Conservation (phyloP, 1,139 yeast genomes). For the Scheffersomyces quercinus region DNA sequence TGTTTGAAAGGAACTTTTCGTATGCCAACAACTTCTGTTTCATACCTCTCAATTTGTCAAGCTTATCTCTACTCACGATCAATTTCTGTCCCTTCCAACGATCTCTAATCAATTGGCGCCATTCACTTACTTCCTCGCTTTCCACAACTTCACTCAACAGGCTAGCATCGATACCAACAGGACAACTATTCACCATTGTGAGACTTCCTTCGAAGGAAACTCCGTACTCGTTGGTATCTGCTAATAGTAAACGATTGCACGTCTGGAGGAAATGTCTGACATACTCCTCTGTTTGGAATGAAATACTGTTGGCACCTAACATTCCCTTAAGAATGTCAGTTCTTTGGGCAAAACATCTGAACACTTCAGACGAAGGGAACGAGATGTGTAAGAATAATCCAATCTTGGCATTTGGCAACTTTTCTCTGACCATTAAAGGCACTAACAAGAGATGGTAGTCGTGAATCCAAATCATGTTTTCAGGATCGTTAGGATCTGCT, state of each 20-base stretch:
- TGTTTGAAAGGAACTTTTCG: conserved; percentile 67
- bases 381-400: conserved; percentile 93
- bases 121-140: conserved; percentile 57
- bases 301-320: conserved; percentile 83
- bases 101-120: conserved; percentile 73
- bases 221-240: conserved; percentile 80
- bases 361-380: conserved; percentile 94
- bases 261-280: conserved; percentile 93
- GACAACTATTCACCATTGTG: conserved; percentile 65
- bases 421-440: conserved; percentile 78
- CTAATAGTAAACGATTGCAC: conserved; percentile 76
- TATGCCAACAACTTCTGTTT: conserved; percentile 86
- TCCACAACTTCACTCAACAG: conserved; percentile 50
- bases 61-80: conserved; percentile 85
- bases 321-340: conserved; percentile 75
- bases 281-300: conserved; percentile 91
- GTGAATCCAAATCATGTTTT: conserved; percentile 78
- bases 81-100: conserved; percentile 74
- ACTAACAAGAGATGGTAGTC: conserved; percentile 90
- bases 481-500: conserved; percentile 40
- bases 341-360: conserved; percentile 90
- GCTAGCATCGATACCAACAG: conserved; percentile 86
- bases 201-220: conserved; percentile 66
- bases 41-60: conserved; percentile 85
- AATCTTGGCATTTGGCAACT: conserved; percentile 79